phyloP scores from a whole-genome alignment of 2,329 filamentous ascomycete species.

The Rhynchosporium agropyri region DNA sequence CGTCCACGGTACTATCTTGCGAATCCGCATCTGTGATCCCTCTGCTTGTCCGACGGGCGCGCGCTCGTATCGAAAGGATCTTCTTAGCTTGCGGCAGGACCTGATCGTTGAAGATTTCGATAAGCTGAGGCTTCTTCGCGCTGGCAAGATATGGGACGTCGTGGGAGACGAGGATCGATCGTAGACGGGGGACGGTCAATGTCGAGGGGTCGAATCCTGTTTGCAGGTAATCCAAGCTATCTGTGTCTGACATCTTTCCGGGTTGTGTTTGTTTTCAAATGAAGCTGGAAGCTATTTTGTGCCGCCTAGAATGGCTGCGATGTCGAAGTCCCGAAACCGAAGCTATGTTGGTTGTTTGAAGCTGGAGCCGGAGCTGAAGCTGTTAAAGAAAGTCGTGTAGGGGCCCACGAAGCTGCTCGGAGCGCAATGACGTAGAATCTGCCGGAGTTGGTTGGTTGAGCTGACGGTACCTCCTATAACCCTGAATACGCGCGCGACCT shows the following conservation, averaged over 20 bases:
- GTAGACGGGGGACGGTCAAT: slow-evolving; percentile 84
- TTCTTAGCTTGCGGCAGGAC: slow-evolving; percentile 78
- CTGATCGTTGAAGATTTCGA: slow-evolving; percentile 80
- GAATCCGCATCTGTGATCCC: slow-evolving; percentile 76
- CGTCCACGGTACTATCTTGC: slow-evolving; percentile 57
- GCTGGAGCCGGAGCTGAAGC: not conserved
- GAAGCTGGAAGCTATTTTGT: not conserved
- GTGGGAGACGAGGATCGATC: slow-evolving; percentile 89
- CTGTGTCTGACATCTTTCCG: slow-evolving; percentile 61
- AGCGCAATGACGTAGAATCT: slow-evolving; percentile 22
- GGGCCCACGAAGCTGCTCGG: not conserved
- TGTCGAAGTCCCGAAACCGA: not conserved
- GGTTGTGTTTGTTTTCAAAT: not conserved
- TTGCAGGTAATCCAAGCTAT: slow-evolving; percentile 78
- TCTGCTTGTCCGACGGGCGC: slow-evolving; percentile 81
- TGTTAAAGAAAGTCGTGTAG: not conserved
- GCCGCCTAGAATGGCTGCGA: not conserved
- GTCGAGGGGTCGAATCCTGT: slow-evolving; percentile 81
- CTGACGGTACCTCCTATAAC: not conserved
- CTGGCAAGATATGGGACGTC: slow-evolving; percentile 83
- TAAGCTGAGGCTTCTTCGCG: slow-evolving; percentile 87
- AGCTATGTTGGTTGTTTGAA: not conserved
- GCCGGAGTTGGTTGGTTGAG: not conserved
- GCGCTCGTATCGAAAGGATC: slow-evolving; percentile 72
- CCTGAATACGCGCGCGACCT: slow-evolving; percentile 12